Percentiles rank a stretch among this genome's conserved stretches.
Conservation (phyloP, 306 rosid species). For the Carpinus fangiana region DNA sequence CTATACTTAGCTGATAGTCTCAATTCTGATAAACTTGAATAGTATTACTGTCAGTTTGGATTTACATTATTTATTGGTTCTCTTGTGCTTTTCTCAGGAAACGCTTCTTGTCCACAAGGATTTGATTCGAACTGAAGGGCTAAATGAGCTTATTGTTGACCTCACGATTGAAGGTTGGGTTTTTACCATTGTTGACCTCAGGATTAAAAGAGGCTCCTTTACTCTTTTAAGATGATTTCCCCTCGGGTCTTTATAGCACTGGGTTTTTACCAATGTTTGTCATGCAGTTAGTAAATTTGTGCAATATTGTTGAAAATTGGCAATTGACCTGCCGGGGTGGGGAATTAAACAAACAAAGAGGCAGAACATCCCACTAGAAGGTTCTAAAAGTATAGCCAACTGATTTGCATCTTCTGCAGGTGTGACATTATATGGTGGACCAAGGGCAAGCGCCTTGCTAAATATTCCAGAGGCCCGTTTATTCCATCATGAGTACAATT, state of each 20-base stretch:
- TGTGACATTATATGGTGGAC: slow-evolving; percentile 82
- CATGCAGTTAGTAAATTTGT: not conserved
- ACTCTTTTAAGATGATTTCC: not conserved
- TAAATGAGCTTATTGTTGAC: slow-evolving; percentile 65
- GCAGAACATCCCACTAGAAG: slow-evolving; percentile 1
- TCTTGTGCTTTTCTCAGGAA: slow-evolving; percentile 61
- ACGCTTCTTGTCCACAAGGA: slow-evolving; percentile 94
- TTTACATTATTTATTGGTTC: slow-evolving; percentile 5
- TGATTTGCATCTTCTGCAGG: slow-evolving; percentile 47
- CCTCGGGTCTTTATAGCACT: not conserved
- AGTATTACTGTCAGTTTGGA: not conserved
- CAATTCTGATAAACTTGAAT: slow-evolving; percentile 5
- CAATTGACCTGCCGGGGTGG: not conserved
- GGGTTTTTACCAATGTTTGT: not conserved
- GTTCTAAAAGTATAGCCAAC: slow-evolving; percentile 14
- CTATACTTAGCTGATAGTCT: slow-evolving; percentile 2
- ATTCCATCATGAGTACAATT: slow-evolving; percentile 86
- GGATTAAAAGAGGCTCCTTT: slow-evolving; percentile 51
- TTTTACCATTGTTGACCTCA: slow-evolving; percentile 51
- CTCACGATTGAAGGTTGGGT: slow-evolving; percentile 68
- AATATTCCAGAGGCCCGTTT: slow-evolving; percentile 66
- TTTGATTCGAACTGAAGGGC: slow-evolving; percentile 42
- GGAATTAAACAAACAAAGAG: not conserved
- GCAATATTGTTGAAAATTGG: not conserved
- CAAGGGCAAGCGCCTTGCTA: slow-evolving; percentile 66